Base-by-base conservation (phyloP, 1,284 basidiomycete genomes). In the Leccinum griseonigrum region DNA sequence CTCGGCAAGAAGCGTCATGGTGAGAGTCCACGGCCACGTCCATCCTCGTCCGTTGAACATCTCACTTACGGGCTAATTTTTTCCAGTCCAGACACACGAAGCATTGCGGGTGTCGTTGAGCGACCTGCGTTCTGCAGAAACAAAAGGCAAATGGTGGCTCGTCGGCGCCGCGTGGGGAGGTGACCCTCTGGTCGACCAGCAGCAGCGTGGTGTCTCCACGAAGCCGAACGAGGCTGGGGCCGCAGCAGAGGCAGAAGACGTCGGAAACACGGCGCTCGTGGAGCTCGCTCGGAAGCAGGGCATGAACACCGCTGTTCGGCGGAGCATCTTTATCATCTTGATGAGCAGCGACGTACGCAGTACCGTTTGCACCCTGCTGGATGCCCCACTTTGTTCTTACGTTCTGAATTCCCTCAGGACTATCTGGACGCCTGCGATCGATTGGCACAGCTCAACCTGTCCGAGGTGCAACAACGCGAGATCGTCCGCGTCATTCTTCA, bases 101-200 rank as follows among this genome's bases (percentile, higher is more conserved):
- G 88, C 94, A 0, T 81, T 97, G 8, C 89, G 94, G 1, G 86
- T 96, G 1, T 87, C 88, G 0, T 79, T 98, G 22, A 80, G 84
- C n/a, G 97, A 99, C 74, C 81, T 99, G 10, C 89, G 87, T 62
- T 85, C 88, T 1, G 91, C 95, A 0, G 88, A 93, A 60, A 91
- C 84, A 32, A 92, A 89, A 70, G 97, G 97, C 2, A 97, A 97
- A 77, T 99, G 97, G 97, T 99, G 97, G 97, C 82, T 98, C 2
- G 93, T 98, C 40, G 97, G 97, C 29, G 94, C 97, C 0, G 97
- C 94, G 1, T 99, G 97, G 97, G 85, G 85, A 31, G 97, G 97
- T 1, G 90, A 98, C 70, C 94, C 94, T 3, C 82, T 98, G 1
- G 81, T 90, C 28, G 91, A 95, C 61, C n/a, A 43, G 16, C 83